Evolutionary conservation across 228 moss, liverwort and hornwort species (phyloP), one percentile per base, ranked within the genome.

Genomic region (Sphagnum fallax): DNA sequence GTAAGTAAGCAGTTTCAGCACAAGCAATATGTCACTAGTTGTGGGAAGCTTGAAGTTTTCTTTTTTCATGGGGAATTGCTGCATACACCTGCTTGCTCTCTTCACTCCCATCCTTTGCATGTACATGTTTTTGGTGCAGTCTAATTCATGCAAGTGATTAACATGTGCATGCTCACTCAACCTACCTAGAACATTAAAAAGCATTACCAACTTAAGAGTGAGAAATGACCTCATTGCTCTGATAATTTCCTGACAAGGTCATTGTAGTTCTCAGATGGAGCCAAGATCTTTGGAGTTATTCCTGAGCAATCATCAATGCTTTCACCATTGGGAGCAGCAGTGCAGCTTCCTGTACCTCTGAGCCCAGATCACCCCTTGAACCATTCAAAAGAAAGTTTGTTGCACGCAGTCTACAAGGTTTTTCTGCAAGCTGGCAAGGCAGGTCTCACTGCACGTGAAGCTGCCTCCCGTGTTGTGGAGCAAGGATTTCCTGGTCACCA

Each of bases 361-460:
- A 77, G 80, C 60, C 64, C 80, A 63, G 83, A 87, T 63, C 83
- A 87, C 59, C 87, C 87, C 67, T 78, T 80, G 7, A 72, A 76
- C 63, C 83, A 83, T 76, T 63, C 66, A 51, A 74, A 75, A 67
- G 72, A 78, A 15, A 81, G 80, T 60, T 65, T 87, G 51, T 66
- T 12, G 4, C 83, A 72, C 58, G 78, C 83, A 13, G 49, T 83
- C 14, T 74, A 87, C 59, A 73, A 75, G 13, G 72, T 78, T 0
- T 70, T 70, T 62, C 68, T 60, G 32, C 65, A 70, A 72, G 78
- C 76, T n/a, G 81, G 87, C 52, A 78, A 66, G 66, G 61, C 66
- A 48, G 87, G 87, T 15, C 74, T 81, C 48, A 87, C 81, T 55
- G 76, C 87, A 9, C 75, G 81, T 47, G 83, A 87, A 67, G 87